Conservation (phyloP, 2,329 filamentous ascomycete genomes). For the Ambrosiella xylebori region DNA sequence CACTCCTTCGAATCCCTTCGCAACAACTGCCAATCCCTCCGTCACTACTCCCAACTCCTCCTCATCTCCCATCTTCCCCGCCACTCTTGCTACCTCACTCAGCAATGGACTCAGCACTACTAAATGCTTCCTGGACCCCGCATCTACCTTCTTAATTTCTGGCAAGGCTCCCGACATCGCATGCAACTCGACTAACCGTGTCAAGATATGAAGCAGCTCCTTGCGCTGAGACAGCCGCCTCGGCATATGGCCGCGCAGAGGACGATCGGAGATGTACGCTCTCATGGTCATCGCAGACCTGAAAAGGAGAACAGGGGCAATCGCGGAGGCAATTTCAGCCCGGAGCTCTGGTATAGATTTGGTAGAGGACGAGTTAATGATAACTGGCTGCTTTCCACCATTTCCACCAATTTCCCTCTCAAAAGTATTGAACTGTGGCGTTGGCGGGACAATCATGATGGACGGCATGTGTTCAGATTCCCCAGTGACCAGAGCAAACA, state of each 20-base stretch:
- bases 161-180: slow-evolving; percentile 57
- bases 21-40: slow-evolving; percentile 44
- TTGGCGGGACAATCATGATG: slow-evolving; percentile 27
- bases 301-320: slow-evolving; percentile 66
- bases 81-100: slow-evolving; percentile 42
- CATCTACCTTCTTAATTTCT: slow-evolving; percentile 31
- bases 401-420: slow-evolving; percentile 7
- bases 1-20: slow-evolving; percentile 18
- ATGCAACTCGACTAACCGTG: slow-evolving; percentile 45
- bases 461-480: slow-evolving; percentile 25
- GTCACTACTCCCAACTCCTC: slow-evolving; percentile 40
- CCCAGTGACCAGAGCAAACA: slow-evolving; percentile 49
- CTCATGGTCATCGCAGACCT: slow-evolving; percentile 67
- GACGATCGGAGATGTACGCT: slow-evolving; percentile 78
- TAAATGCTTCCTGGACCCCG: slow-evolving; percentile 54
- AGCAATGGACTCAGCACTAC: slow-evolving; percentile 66
- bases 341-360: slow-evolving; percentile 21
- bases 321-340: slow-evolving; percentile 52
- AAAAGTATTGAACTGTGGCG: slow-evolving; percentile 21
- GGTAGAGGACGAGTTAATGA: background rate
- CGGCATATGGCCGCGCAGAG: slow-evolving; percentile 73
- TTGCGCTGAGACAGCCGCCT: slow-evolving; percentile 66
- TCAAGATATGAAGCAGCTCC: slow-evolving; percentile 59
- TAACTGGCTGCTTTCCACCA: slow-evolving; percentile 14
- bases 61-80: slow-evolving; percentile 40